Conservation (phyloP, 1,139 yeast species). For the Hyphopichia burtonii region DNA sequence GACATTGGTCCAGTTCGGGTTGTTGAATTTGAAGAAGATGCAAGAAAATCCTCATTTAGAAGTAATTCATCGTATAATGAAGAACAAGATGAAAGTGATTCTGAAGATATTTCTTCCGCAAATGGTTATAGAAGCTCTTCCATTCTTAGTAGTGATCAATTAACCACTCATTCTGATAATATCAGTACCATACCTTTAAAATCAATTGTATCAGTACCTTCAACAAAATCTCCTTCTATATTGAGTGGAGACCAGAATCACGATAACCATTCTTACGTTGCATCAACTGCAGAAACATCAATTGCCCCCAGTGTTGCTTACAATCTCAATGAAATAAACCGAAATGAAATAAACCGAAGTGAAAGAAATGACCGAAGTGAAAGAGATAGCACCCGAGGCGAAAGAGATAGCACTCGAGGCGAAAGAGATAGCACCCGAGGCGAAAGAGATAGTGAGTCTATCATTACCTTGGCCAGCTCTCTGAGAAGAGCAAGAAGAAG, state of each 20-base stretch:
- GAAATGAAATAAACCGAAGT: too few relatives aligned
- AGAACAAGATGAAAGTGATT: constrained; percentile 6
- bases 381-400: not conserved
- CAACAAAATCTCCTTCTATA: constrained; percentile 45
- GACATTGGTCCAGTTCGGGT: not conserved
- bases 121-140: not conserved
- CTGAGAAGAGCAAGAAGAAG: constrained; percentile 49
- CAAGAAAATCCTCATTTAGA: constrained; percentile 4
- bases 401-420: not conserved
- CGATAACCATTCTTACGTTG: constrained; percentile 38
- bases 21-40: constrained; percentile 2
- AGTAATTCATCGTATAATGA: constrained; percentile 7
- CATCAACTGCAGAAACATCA: constrained; percentile 56
- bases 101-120: constrained; percentile 5
- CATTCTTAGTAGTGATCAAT: constrained; percentile 15
- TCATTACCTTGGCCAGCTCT: constrained; percentile 54
- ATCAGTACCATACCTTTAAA: constrained; percentile 53
- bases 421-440: constrained; percentile 3
- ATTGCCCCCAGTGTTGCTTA: constrained; percentile 45
- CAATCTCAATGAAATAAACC: too few relatives aligned
- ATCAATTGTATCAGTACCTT: constrained; percentile 49
- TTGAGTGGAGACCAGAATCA: constrained; percentile 34
- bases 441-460: constrained; percentile 52
- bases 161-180: constrained; percentile 23
- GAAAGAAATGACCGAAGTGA: too few relatives aligned